Evolutionary conservation across 1,139 yeast species (phyloP).

Genomic region (Candida tropicalis): DNA sequence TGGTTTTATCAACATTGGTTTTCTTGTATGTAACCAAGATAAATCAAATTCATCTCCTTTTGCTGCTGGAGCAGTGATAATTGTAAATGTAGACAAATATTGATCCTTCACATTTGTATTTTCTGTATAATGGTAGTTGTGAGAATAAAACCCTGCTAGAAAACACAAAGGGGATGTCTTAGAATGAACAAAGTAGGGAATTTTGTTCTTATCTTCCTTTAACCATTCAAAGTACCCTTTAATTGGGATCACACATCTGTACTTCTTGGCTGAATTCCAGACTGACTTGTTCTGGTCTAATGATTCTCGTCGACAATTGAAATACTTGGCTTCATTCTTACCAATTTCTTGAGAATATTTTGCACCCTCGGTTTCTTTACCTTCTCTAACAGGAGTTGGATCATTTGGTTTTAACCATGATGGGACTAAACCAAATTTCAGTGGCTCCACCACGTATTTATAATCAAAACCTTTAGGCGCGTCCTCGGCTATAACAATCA

Average conservation of each 20-base stretch:
- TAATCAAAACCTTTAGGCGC: constrained; percentile 12
- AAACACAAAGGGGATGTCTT: constrained; percentile 55
- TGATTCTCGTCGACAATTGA: constrained; percentile 69
- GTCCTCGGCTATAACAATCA: constrained; percentile 30
- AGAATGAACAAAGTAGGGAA: constrained; percentile 68
- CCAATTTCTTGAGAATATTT: constrained; percentile 35
- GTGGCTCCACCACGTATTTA: constrained; percentile 35
- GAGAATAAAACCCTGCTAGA: constrained; percentile 72
- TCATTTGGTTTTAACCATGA: constrained; percentile 43
- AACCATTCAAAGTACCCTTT: constrained; percentile 90
- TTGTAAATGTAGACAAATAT: constrained; percentile 59
- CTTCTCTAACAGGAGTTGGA: constrained; percentile 26
- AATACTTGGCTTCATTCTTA: constrained; percentile 35
- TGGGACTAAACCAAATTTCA: constrained; percentile 48
- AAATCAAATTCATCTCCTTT: constrained; percentile 46
- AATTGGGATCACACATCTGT: constrained; percentile 73
- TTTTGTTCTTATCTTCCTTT: constrained; percentile 38
- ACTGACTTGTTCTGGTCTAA: constrained; percentile 43
- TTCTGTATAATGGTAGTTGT: constrained; percentile 35
- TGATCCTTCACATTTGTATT: constrained; percentile 27
- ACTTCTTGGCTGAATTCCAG: constrained; percentile 51
- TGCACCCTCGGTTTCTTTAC: constrained; percentile 20
- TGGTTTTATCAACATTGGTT: constrained; percentile 72
- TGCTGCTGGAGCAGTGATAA: constrained; percentile 73
- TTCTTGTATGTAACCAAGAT: constrained; percentile 72